Percentiles rank a stretch among this genome's conserved stretches.
phyloP scores from a whole-genome alignment of 2,329 filamentous ascomycete genomes.

The Alternaria longipes region DNA sequence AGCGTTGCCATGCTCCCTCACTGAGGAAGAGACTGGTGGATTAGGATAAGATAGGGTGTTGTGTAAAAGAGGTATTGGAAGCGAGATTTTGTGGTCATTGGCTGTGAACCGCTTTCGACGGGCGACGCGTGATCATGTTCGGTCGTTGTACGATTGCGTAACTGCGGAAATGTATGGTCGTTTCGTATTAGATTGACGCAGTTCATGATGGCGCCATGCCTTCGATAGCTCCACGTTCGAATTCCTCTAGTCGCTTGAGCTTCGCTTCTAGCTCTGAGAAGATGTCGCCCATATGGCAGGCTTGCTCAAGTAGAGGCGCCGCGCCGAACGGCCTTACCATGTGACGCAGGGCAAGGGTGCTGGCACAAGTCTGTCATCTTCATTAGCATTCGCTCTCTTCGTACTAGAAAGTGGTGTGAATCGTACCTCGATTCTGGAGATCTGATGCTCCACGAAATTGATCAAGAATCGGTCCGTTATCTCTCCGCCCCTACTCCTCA shows the following conservation, averaged over 20 bases:
- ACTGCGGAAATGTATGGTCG: background rate
- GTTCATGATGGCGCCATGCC: constrained; percentile 39
- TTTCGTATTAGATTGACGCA: background rate
- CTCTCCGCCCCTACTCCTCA: constrained; percentile 78
- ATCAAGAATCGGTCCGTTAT: constrained; percentile 88
- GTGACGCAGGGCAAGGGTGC: constrained; percentile 80
- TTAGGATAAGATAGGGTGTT: constrained; percentile 1
- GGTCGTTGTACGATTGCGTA: background rate
- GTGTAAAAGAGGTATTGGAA: background rate
- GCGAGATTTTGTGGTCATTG: background rate
- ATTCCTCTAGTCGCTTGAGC: constrained; percentile 68
- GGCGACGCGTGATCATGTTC: background rate
- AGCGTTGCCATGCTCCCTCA: background rate
- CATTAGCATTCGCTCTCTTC: constrained; percentile 26
- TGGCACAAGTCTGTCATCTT: constrained; percentile 75
- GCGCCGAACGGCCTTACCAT: constrained; percentile 76
- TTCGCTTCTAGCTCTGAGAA: constrained; percentile 69
- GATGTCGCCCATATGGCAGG: constrained; percentile 79
- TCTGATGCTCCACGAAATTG: constrained; percentile 92
- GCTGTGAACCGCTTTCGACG: background rate
- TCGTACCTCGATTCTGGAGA: constrained; percentile 92
- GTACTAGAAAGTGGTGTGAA: background rate
- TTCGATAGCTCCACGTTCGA: constrained; percentile 39
- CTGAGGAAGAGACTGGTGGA: background rate
- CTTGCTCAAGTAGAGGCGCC: constrained; percentile 72